Percentiles rank a stretch among this genome's conserved stretches.
These are phyloP conservation scores for Chrysopogon serrulatus DNA, from an alignment of 176 grass and related monocot species.

Conservation along the genomic window DNA sequence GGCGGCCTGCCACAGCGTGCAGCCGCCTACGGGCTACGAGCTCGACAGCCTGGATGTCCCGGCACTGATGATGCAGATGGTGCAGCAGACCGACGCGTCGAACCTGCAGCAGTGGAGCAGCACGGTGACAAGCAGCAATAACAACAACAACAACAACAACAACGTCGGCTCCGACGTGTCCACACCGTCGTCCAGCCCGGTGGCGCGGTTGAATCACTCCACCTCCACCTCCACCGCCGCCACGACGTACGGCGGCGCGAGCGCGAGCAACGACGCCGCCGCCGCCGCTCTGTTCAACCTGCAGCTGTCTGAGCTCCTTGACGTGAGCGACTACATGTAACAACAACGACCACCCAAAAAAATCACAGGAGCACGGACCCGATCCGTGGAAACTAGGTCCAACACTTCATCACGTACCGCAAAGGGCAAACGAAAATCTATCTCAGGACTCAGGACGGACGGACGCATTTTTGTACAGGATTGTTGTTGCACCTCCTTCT, in stretches of 20 bases:
- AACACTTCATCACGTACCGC: conserved; percentile 1
- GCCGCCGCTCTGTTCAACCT: conserved; percentile 22
- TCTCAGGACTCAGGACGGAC: neutral
- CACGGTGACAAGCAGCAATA: conserved; percentile 16
- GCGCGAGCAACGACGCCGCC: neutral
- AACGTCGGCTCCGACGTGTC: conserved; percentile 40
- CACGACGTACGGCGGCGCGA: neutral
- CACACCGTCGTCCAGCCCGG: conserved; percentile 53
- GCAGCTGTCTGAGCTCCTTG: conserved; percentile 42
- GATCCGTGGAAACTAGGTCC: neutral
- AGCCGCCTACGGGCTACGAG: neutral
- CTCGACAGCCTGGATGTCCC: neutral
- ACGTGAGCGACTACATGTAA: conserved; percentile 52
- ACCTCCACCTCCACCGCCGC: neutral
- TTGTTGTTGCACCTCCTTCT: neutral
- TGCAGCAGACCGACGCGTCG: conserved; percentile 15
- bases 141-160: conserved; percentile 9
- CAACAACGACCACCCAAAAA: neutral
- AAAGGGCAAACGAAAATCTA: conserved; percentile 2
- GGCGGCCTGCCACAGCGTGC: neutral
- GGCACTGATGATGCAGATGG: conserved; percentile 36
- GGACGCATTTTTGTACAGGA: conserved; percentile 43
- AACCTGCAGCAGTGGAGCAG: conserved; percentile 37
- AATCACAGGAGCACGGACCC: neutral
- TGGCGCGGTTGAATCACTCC: conserved; percentile 1